phyloP scores from a whole-genome alignment of 2,329 filamentous ascomycete genomes.

The Drechslera avenae region DNA sequence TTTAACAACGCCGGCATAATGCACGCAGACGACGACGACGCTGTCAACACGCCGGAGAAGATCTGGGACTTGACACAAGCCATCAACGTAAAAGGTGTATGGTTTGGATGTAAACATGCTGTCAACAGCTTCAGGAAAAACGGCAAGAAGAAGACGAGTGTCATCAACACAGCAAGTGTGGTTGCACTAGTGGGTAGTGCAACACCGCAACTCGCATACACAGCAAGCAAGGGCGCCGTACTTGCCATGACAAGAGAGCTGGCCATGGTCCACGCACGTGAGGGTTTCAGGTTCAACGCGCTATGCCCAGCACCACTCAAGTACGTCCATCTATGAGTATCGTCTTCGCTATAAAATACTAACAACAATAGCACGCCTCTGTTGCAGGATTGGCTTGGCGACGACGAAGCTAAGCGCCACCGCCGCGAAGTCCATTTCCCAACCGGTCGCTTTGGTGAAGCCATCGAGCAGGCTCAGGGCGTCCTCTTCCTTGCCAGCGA shows the following conservation, averaged over 20 bases:
- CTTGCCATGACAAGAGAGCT: slow-evolving; percentile 88
- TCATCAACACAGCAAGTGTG: slow-evolving; percentile 92
- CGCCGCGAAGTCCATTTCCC: slow-evolving; percentile 91
- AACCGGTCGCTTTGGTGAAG: slow-evolving; percentile 84
- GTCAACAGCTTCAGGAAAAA: slow-evolving; percentile 79
- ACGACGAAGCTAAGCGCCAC: slow-evolving; percentile 79
- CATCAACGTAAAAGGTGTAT: slow-evolving; percentile 98
- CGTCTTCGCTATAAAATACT: slow-evolving; percentile 4
- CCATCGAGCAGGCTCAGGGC: slow-evolving; percentile 89
- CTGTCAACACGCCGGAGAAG: slow-evolving; percentile 80
- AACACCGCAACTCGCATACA: slow-evolving; percentile 90
- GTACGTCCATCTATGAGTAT: slow-evolving; percentile 45
- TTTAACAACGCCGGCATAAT: slow-evolving; percentile 99
- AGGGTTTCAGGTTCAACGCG: slow-evolving; percentile 88
- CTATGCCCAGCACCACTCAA: slow-evolving; percentile 91
- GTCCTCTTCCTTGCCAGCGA: slow-evolving; percentile 87
- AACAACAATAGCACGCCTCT: slow-evolving; percentile 69
- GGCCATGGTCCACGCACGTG: slow-evolving; percentile 88
- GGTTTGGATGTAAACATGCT: slow-evolving; percentile 93
- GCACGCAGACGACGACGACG: slow-evolving; percentile 72
- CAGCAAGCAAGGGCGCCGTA: slow-evolving; percentile 90
- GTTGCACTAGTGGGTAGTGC: slow-evolving; percentile 86
- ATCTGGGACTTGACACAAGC: slow-evolving; percentile 94
- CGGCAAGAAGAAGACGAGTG: slow-evolving; percentile 76
- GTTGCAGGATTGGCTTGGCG: slow-evolving; percentile 90